phyloP scores from a whole-genome alignment of 179 eudicot species.

The Camellia oleifera region DNA sequence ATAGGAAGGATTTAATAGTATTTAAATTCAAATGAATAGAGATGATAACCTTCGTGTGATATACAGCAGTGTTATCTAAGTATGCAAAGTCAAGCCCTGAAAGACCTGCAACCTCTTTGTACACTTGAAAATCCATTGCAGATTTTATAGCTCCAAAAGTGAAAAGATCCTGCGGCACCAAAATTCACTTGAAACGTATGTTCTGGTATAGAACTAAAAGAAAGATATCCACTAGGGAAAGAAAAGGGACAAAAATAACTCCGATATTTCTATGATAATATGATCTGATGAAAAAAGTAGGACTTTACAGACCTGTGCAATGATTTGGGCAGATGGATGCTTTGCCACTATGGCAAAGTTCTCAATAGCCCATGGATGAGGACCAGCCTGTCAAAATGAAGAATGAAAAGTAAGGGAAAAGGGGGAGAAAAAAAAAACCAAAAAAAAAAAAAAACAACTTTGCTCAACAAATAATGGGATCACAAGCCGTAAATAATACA shows the following conservation, averaged over 20 bases:
- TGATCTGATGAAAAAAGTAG: neutral
- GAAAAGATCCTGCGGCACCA: conserved; percentile 81
- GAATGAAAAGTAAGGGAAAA: neutral
- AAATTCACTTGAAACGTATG: conserved; percentile 19
- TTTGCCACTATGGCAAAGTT: conserved; percentile 80
- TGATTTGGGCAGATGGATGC: conserved; percentile 77
- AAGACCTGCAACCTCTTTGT: conserved; percentile 87
- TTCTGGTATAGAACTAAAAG: neutral
- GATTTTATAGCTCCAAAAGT: conserved; percentile 81
- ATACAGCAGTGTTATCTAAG: conserved; percentile 80
- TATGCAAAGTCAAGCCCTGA: conserved; percentile 98
- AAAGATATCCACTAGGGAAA: neutral
- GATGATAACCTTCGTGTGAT: conserved; percentile 83
- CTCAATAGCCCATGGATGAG: conserved; percentile 91
- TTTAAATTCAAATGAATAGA: conserved; percentile 4
- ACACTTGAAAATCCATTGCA: conserved; percentile 96
- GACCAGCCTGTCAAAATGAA: conserved; percentile 65
- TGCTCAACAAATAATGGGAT: conserved; percentile 4
- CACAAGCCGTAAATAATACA: neutral
- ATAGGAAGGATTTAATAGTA: neutral
- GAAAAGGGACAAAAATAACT: neutral
- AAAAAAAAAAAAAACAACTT: too few species aligned
- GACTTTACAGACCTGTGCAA: conserved; percentile 64
- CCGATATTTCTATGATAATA: neutral
- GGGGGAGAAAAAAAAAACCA: neutral